phyloP scores from a whole-genome alignment of 148 eudicot species.

The Heliamphora exappendiculata region DNA sequence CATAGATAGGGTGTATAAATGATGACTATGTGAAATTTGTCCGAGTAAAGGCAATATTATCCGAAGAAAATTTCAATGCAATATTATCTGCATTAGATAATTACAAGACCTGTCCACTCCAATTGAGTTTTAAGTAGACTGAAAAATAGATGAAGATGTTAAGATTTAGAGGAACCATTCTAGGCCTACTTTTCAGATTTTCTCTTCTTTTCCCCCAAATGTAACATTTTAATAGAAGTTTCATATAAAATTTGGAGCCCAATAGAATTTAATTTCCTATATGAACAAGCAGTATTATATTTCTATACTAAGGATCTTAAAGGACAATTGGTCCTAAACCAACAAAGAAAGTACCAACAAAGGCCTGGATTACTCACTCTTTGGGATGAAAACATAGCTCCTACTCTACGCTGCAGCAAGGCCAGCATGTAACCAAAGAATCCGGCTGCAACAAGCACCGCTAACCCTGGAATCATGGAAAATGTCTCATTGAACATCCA shows the following conservation, averaged over 20 bases:
- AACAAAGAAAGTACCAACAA: neutral
- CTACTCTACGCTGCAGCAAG: conserved; percentile 59
- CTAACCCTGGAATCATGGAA: conserved; percentile 39
- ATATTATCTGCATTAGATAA: too few relatives aligned
- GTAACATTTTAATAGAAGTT: too few relatives aligned
- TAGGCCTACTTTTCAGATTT: too few relatives aligned
- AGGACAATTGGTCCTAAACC: neutral
- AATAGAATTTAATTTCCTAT: neutral
- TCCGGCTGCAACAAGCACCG: conserved; percentile 57
- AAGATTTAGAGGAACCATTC: neutral
- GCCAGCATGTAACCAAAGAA: conserved; percentile 93
- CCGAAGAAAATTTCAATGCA: too few relatives aligned
- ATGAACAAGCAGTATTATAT: neutral
- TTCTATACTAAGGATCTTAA: too few relatives aligned
- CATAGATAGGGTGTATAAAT: neutral
- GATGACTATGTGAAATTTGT: neutral
- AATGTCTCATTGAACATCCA: neutral
- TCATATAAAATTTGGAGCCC: too few relatives aligned
- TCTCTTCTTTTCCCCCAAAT: too few relatives aligned
- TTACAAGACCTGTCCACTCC: too few relatives aligned
- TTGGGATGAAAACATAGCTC: conserved; percentile 50
- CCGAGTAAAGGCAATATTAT: too few relatives aligned
- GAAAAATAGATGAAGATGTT: too few relatives aligned
- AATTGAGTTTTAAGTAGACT: too few relatives aligned
- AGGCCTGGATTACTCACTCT: conserved; percentile 31